A percentile compares a stretch with the other conserved stretches of the same genome.
Evolutionary conservation across 345 rosid genomes (phyloP).

Genomic region (Triadica sebifera): DNA sequence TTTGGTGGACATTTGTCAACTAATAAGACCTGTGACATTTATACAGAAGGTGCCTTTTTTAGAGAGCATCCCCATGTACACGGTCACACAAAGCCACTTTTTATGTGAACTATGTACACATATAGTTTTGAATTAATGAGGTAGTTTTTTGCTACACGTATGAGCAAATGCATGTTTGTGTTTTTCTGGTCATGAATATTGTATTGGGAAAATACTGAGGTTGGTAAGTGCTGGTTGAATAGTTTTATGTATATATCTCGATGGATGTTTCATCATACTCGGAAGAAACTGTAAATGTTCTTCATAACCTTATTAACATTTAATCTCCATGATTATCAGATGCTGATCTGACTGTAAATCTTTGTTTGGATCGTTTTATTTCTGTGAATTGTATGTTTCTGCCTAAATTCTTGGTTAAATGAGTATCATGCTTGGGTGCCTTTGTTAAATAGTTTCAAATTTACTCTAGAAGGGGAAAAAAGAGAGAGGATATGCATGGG

Average conservation of each 20-base stretch:
- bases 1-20: constrained; percentile 87
- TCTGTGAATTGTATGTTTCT: background rate
- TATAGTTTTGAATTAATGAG: background rate
- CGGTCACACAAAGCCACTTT: background rate
- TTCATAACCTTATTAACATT: background rate
- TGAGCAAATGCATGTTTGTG: background rate
- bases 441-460: background rate
- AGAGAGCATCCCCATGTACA: background rate
- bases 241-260: background rate
- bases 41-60: constrained; percentile 64
- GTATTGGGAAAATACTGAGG: background rate
- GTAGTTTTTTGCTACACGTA: background rate
- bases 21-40: constrained; percentile 59
- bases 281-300: background rate
- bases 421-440: background rate
- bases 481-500: background rate
- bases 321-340: background rate
- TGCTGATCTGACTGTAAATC: background rate
- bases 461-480: background rate
- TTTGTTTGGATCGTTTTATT: background rate
- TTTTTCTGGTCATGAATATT: background rate
- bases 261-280: background rate
- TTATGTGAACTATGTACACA: background rate
- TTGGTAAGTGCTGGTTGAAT: background rate
- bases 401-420: background rate